Evolutionary conservation across 805 yeast genomes (phyloP).

Genomic region (Candida berthetii): DNA sequence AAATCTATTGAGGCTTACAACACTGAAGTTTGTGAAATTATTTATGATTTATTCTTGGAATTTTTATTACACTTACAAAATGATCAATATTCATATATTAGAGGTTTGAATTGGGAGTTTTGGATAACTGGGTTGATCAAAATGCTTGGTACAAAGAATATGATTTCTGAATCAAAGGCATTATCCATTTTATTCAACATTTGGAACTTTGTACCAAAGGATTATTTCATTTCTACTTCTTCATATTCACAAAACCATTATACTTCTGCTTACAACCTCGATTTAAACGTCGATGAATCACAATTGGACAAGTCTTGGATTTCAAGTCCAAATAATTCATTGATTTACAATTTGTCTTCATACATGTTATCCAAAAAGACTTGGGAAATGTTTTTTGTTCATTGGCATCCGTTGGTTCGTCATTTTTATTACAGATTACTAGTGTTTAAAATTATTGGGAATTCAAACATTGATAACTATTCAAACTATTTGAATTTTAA

Average conservation of each 20-base stretch:
- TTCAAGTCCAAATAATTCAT: slow-evolving; percentile 27
- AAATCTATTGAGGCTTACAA: slow-evolving; percentile 28
- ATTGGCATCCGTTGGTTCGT: slow-evolving; percentile 77
- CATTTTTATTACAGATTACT: slow-evolving; percentile 61
- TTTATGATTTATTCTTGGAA: slow-evolving; percentile 30
- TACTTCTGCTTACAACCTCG: not conserved
- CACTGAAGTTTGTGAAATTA: slow-evolving; percentile 31
- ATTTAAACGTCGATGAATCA: not conserved
- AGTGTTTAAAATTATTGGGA: slow-evolving; percentile 57
- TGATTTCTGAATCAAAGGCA: slow-evolving; percentile 55
- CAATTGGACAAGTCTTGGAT: slow-evolving; percentile 32
- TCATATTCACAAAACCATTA: not conserved
- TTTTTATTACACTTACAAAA: slow-evolving; percentile 14
- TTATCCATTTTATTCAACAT: slow-evolving; percentile 63
- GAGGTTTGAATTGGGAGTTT: slow-evolving; percentile 60
- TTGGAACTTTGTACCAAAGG: slow-evolving; percentile 63
- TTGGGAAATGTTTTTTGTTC: slow-evolving; percentile 60
- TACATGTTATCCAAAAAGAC: slow-evolving; percentile 46
- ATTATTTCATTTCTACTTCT: slow-evolving; percentile 3
- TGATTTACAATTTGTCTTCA: slow-evolving; percentile 40
- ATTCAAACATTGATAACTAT: slow-evolving; percentile 5
- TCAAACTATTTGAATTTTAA: slow-evolving; percentile 1
- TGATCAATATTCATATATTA: slow-evolving; percentile 3
- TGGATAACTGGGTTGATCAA: slow-evolving; percentile 59
- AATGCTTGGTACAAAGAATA: slow-evolving; percentile 58